Base-by-base conservation (phyloP, 1,284 basidiomycete genomes). In the Athelia psychrophila region DNA sequence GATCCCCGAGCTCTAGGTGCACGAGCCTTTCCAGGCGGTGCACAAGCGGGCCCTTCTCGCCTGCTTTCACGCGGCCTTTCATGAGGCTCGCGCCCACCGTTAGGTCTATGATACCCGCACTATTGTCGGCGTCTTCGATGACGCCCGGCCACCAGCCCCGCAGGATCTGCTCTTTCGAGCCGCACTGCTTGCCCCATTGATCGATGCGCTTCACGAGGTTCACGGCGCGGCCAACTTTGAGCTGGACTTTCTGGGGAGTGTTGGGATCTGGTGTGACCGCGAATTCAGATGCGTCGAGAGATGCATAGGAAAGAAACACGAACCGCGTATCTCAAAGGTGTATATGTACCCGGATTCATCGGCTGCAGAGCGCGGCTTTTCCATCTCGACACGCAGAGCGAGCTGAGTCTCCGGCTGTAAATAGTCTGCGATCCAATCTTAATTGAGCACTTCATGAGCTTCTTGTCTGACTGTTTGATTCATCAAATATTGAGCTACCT, bases 291-390 rank as follows among this genome's bases (percentile, higher is more conserved):
- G n/a, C 19, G 23, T n/a, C 13, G 25, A 40, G 74, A 63, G 53
- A 74, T 77, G 13, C 27, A 30, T 6, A 13, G 27, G 38, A 30
- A 42, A 36, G 40, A 23, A 44, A 36, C 44, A 53, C 64, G 32
- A 62, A 86, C 86, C 84, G 62, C 80, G 76, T 53, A 91, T 86
- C 65, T 91, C 84, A 62, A 85, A 90, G 0, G 83, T 79, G 56
- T 92, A 92, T 48, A 92, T 91, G 58, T 88, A 91, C 0, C 89
- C 89, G 2, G 74, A 66, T 18, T 74, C 75, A 58, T 92, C 89
- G 6, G 78, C 73, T 2, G 60, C 47, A 1, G 87, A 82, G 1
- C 71, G 71, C n/a, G 78, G 62, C 54, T 83, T 86, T 62, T 83
- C 81, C 87, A 92, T 91, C 59, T 87, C 86, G 22, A 75, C 72